Percentiles rank a stretch among this genome's conserved stretches.
These are phyloP conservation scores for Termitomyces sp. DNA, from an alignment of 768 basidiomycete species.

Conservation along the genomic window DNA sequence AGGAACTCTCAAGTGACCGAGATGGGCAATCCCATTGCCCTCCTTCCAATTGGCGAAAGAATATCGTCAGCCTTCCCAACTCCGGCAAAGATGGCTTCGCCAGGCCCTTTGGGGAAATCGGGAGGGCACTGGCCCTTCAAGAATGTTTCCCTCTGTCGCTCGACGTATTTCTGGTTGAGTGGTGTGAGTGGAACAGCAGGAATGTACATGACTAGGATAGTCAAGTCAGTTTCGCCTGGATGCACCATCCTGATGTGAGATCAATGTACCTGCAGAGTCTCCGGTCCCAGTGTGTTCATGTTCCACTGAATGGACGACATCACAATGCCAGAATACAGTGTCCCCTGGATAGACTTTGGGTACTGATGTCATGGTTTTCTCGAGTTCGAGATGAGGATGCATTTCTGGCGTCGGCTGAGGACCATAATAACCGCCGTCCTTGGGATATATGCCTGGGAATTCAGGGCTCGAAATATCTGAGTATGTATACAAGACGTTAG, in stretches of 20 bases:
- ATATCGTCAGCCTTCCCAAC: slow-evolving; percentile 31
- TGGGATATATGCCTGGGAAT: slow-evolving; percentile 45
- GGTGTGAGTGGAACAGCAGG: slow-evolving; percentile 65
- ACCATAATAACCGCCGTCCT: slow-evolving; percentile 32
- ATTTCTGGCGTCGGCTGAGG: slow-evolving; percentile 46
- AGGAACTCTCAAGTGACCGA: not conserved
- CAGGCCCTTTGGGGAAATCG: slow-evolving; percentile 54
- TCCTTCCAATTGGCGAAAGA: slow-evolving; percentile 25
- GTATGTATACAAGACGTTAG: not conserved
- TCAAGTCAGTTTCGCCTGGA: not conserved
- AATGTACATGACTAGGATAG: slow-evolving; percentile 65
- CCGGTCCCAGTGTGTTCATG: slow-evolving; percentile 43
- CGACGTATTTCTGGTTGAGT: slow-evolving; percentile 54
- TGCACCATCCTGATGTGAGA: not conserved
- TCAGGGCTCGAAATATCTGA: slow-evolving; percentile 42
- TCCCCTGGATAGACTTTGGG: slow-evolving; percentile 74
- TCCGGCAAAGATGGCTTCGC: slow-evolving; percentile 31
- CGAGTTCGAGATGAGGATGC: slow-evolving; percentile 66
- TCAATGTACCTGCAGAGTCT: slow-evolving; percentile 48
- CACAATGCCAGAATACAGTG: slow-evolving; percentile 75
- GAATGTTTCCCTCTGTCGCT: slow-evolving; percentile 59
- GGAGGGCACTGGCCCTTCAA: slow-evolving; percentile 57
- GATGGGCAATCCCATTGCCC: slow-evolving; percentile 34
- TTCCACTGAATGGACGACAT: slow-evolving; percentile 47
- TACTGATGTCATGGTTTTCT: slow-evolving; percentile 62